Base-by-base conservation (phyloP, 805 yeast genomes). In the Saccharomycopsis lassenensis region DNA sequence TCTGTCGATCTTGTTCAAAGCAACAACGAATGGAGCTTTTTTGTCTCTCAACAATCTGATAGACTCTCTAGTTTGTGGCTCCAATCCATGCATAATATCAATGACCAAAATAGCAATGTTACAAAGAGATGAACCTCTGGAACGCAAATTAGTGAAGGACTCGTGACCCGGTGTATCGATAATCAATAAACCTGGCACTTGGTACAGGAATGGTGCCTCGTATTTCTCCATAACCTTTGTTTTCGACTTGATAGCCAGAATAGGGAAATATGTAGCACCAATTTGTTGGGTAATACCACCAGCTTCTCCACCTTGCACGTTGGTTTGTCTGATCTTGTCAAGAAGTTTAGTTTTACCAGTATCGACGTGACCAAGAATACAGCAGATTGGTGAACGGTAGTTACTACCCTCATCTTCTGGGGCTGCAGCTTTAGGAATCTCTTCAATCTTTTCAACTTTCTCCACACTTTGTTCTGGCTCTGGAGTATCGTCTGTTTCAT, bases 81-180 rank as follows among this genome's bases (percentile, higher is more conserved):
- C 98, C 48, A 91, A 71, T 59, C 99, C 99, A 65, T 91, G 99
- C 95, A 87, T 91, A 54, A 91, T 89, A 61, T 91, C 99, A 52
- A 91, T 86, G 40, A 91, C 99, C 65, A 91, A 71, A 55, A 91
- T 89, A 56, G 99, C 99, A 64, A 91, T 91, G 70, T 91, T 91
- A 85, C 99, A 91, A 51, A 91, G 69, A 5, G 97, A 89, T 11
- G 97, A 89, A 71, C 99, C 99, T 71, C 99, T 86, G 30, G 95
- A 74, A 71, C 99, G 82, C 61, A 91, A 73, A 61, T 91, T 91
- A 33, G 95, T 76, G 73, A 91, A 91, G 43, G 97, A 87, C 71
- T 91, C 99, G 84, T 91, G 99, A 61, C 99, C 99, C 51, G 99
- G 99, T 2, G 99, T 91, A 66, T 91, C 99, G 52, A 91, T 91